Evolutionary conservation across 179 eudicot genomes (phyloP).

Genomic region (Corrigiola litoralis): DNA sequence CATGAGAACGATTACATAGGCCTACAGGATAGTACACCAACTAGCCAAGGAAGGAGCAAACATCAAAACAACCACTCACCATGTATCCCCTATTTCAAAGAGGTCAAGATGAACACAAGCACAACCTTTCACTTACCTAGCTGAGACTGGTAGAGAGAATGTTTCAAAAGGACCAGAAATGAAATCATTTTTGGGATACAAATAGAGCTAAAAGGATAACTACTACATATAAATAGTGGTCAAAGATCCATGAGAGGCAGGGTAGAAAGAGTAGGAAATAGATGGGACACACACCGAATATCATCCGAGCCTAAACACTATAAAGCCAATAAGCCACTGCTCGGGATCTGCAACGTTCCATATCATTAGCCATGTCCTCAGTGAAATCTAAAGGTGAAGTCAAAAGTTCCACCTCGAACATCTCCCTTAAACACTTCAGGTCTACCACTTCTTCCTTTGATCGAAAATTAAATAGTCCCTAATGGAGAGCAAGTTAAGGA

Average conservation of each 20-base stretch:
- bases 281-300: background rate
- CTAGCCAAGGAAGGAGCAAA: background rate
- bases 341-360: too few relatives aligned
- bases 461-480: too few relatives aligned
- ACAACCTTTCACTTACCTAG: background rate
- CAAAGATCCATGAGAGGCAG: background rate
- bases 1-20: too few relatives aligned
- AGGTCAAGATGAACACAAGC: background rate
- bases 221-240: background rate
- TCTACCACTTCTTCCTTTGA: too few relatives aligned
- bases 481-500: too few relatives aligned
- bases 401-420: too few relatives aligned
- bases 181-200: background rate
- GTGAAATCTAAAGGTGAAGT: too few relatives aligned
- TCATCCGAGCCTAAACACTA: background rate
- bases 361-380: too few relatives aligned
- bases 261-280: background rate
- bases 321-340: background rate
- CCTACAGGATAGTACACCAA: too few relatives aligned
- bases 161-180: background rate
- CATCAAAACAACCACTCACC: background rate
- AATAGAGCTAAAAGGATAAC: background rate
- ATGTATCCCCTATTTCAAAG: background rate
- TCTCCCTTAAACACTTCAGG: too few relatives aligned
- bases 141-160: background rate